Conservation (phyloP, 805 yeast genomes). For the Cyberlindnera xylosilytica region DNA sequence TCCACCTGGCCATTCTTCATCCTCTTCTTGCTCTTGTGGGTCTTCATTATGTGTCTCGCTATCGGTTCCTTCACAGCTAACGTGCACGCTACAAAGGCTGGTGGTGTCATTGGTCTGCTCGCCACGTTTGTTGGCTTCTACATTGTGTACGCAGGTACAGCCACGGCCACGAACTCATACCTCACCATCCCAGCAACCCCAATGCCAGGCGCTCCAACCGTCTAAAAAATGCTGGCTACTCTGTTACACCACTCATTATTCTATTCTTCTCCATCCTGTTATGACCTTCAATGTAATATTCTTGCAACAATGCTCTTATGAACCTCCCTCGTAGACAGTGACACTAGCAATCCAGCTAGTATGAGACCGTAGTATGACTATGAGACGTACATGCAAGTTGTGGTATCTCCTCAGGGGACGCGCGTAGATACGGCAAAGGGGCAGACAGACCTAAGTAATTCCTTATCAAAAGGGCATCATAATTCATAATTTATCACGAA, state of each 20-base stretch:
- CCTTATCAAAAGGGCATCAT: no score
- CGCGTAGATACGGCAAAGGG: no score
- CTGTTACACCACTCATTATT: background rate
- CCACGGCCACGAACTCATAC: slow-evolving; percentile 58
- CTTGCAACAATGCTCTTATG: no score
- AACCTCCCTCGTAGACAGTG: no score
- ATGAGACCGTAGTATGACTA: no score
- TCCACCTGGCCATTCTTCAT: slow-evolving; percentile 55
- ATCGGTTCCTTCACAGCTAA: slow-evolving; percentile 52
- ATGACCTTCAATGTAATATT: no score
- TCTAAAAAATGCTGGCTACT: slow-evolving; percentile 19
- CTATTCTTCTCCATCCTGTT: no score
- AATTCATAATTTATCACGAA: no score
- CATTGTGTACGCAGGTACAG: slow-evolving; percentile 61
- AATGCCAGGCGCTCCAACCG: slow-evolving; percentile 46
- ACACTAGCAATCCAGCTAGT: no score
- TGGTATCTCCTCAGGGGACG: no score
- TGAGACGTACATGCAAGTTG: no score
- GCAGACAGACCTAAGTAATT: no score
- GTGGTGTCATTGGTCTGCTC: slow-evolving; percentile 58
- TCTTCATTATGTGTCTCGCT: slow-evolving; percentile 50
- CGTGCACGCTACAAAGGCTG: slow-evolving; percentile 46
- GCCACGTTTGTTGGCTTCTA: slow-evolving; percentile 58
- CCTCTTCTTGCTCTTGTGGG: slow-evolving; percentile 50
- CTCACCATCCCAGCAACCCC: slow-evolving; percentile 47